These are phyloP conservation scores for Mycena galericulata DNA, from an alignment of 768 basidiomycete species.

Conservation along the genomic window DNA sequence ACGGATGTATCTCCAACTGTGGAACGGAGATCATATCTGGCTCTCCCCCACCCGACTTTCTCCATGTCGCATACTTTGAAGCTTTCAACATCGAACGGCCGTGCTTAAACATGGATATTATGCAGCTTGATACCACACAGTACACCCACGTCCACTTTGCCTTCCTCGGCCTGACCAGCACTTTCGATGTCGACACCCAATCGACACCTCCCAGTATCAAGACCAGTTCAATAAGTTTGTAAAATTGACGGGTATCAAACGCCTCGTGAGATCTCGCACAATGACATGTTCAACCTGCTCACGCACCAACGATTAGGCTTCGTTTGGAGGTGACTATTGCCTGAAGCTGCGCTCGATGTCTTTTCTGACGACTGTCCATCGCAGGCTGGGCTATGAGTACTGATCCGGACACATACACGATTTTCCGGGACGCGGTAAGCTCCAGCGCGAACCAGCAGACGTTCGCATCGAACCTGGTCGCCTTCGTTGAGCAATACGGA, in stretches of 20 bases:
- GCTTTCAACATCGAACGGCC: conserved; percentile 6
- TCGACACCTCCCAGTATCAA: conserved; percentile 3
- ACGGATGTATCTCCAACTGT: conserved; percentile 15
- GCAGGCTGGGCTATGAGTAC: conserved; percentile 19
- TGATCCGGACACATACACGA: conserved; percentile 6
- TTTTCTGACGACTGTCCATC: background rate
- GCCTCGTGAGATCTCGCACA: background rate
- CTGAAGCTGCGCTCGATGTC: background rate
- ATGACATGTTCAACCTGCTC: background rate
- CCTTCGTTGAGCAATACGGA: conserved; percentile 62
- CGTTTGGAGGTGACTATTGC: conserved; percentile 3
- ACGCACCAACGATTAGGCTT: conserved; percentile 6
- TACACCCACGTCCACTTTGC: conserved; percentile 15
- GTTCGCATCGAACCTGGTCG: conserved; percentile 73
- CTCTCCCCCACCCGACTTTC: background rate
- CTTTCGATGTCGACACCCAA: no score
- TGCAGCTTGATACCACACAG: background rate
- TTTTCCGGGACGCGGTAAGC: conserved; percentile 83
- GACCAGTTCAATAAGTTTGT: conserved; percentile 1
- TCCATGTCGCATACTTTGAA: conserved; percentile 5
- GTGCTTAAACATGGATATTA: conserved; percentile 11
- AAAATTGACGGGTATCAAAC: background rate
- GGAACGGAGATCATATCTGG: background rate
- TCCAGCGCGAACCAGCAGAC: conserved; percentile 60
- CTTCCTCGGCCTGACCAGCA: background rate